A percentile compares a stretch with the other conserved stretches of the same genome.
These are phyloP conservation scores for Discostella stelligeroides DNA, from an alignment of 108 stramenopile species.

Conservation along the genomic window DNA sequence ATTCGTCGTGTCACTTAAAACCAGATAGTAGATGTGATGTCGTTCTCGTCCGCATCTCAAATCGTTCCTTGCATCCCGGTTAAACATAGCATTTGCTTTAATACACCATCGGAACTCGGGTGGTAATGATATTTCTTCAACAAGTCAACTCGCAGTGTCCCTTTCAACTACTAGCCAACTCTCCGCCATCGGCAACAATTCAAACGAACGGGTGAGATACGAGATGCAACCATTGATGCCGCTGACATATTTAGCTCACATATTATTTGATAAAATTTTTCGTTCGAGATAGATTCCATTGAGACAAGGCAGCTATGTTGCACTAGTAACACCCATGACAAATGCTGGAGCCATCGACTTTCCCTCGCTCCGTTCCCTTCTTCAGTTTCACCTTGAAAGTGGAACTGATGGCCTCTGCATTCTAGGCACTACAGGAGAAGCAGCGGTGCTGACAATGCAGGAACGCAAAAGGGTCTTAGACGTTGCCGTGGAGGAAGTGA, in stretches of 20 bases:
- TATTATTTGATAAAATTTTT: neutral
- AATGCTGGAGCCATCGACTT: slow-evolving; percentile 59
- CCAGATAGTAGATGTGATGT: neutral
- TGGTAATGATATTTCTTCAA: slow-evolving; percentile 11
- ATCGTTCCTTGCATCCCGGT: neutral
- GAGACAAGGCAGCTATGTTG: slow-evolving; percentile 63
- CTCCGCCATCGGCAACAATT: slow-evolving; percentile 31
- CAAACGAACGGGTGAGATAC: slow-evolving; percentile 35
- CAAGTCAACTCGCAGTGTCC: slow-evolving; percentile 7
- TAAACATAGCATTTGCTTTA: slow-evolving; percentile 21
- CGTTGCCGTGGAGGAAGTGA: slow-evolving; percentile 61
- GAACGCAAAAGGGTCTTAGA: slow-evolving; percentile 66
- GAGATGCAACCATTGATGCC: neutral
- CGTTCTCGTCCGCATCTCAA: neutral
- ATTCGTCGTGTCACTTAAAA: too few relatives aligned
- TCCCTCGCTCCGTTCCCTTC: slow-evolving; percentile 49
- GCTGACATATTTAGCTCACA: neutral
- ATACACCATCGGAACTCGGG: neutral
- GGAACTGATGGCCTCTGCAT: slow-evolving; percentile 79
- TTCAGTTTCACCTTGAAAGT: slow-evolving; percentile 66
- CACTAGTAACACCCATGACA: slow-evolving; percentile 74
- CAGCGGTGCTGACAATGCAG: slow-evolving; percentile 52
- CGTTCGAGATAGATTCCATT: slow-evolving; percentile 32
- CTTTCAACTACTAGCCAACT: slow-evolving; percentile 6
- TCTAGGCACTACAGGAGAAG: slow-evolving; percentile 80